Conservation (phyloP, 495 filamentous ascomycete species). For the Talaromyces thailandensis region DNA sequence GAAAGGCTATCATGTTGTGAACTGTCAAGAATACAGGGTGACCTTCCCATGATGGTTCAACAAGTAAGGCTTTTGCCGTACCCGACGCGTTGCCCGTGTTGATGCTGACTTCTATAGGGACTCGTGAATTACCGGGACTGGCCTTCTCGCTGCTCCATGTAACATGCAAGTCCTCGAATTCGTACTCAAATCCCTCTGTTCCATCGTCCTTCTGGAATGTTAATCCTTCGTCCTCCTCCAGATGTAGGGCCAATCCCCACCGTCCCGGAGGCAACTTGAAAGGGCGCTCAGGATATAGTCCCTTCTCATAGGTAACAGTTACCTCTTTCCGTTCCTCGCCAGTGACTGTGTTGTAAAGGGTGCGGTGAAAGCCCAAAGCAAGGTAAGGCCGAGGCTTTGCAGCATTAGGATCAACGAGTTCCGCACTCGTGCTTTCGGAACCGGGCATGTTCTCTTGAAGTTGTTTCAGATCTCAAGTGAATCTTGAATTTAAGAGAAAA, state of each 20-base stretch:
- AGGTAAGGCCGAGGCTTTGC: neutral
- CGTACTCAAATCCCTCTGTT: neutral
- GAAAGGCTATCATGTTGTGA: no score
- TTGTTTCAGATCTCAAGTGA: neutral
- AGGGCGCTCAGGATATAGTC: neutral
- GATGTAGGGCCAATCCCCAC: neutral
- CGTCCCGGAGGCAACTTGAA: neutral
- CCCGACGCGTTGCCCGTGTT: neutral
- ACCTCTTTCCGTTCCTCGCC: neutral
- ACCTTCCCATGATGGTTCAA: neutral
- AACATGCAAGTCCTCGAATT: neutral
- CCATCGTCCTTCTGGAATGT: neutral
- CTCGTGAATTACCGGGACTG: neutral
- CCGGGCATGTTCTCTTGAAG: neutral
- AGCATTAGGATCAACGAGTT: neutral
- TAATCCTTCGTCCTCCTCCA: no score
- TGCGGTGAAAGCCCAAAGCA: neutral
- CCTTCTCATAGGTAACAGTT: neutral
- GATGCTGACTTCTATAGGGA: neutral
- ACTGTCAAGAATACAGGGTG: no score
- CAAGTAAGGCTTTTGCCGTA: neutral
- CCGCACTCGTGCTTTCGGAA: neutral
- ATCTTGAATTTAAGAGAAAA: neutral
- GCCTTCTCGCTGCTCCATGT: neutral
- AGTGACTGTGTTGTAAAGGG: neutral